Evolutionary conservation across 2,329 filamentous ascomycete species (phyloP).

Genomic region (Penicillium rolfsii): DNA sequence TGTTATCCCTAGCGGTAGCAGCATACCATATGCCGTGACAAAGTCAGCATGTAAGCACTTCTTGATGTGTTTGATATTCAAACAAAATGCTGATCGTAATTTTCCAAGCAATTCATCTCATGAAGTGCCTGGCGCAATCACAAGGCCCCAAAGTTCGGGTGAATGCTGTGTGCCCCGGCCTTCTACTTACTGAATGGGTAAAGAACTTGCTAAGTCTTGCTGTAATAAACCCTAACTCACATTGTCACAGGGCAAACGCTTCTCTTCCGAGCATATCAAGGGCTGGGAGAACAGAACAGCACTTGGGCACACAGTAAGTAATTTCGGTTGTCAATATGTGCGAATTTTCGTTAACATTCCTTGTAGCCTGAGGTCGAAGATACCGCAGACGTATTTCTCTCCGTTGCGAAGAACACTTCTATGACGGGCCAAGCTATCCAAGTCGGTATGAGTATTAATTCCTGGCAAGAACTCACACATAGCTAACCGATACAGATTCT

Average conservation of each 20-base stretch:
- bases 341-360: constrained; percentile 26
- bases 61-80: not conserved
- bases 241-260: constrained; percentile 55
- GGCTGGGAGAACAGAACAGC: constrained; percentile 58
- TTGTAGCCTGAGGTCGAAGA: constrained; percentile 46
- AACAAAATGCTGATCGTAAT: not conserved
- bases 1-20: constrained; percentile 55
- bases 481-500: constrained; percentile 32
- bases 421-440: constrained; percentile 40
- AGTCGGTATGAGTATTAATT: constrained; percentile 41
- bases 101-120: constrained; percentile 1
- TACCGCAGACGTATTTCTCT: constrained; percentile 32
- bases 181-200: constrained; percentile 10
- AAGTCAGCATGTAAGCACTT: constrained; percentile 68
- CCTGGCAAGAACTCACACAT: constrained; percentile 11
- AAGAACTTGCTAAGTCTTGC: not conserved
- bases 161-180: constrained; percentile 53
- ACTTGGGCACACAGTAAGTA: constrained; percentile 61
- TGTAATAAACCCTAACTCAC: constrained; percentile 5
- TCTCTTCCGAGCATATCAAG: constrained; percentile 61
- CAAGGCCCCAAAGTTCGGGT: constrained; percentile 59
- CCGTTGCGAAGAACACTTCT: constrained; percentile 35
- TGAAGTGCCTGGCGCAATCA: constrained; percentile 2
- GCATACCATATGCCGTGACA: constrained; percentile 74
- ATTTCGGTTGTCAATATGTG: constrained; percentile 1